Evolutionary conservation across 768 basidiomycete genomes (phyloP).

Genomic region (Antrodiella citrinella): DNA sequence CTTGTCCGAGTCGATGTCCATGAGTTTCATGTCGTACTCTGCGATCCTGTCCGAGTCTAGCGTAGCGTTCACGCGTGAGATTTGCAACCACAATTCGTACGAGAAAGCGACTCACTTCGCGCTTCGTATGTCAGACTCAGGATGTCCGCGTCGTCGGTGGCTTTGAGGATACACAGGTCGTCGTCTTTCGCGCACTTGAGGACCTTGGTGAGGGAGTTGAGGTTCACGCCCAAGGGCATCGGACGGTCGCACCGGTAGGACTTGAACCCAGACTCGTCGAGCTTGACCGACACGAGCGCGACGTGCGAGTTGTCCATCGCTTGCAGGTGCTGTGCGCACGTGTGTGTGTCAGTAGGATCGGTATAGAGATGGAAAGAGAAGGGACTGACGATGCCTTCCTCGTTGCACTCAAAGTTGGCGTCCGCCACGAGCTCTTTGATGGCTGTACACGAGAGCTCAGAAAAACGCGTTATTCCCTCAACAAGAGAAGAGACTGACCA

Average conservation of each 20-base stretch:
- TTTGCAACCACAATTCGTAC: neutral
- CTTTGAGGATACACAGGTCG: slow-evolving; percentile 85
- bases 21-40: slow-evolving; percentile 98
- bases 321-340: slow-evolving; percentile 58
- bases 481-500: slow-evolving; percentile 40
- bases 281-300: slow-evolving; percentile 85
- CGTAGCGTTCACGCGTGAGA: neutral
- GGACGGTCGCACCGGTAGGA: slow-evolving; percentile 91
- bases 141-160: slow-evolving; percentile 83
- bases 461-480: neutral
- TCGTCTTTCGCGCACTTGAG: slow-evolving; percentile 97
- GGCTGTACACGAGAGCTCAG: slow-evolving; percentile 38
- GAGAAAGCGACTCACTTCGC: slow-evolving; percentile 48
- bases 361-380: neutral
- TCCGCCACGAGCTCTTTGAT: slow-evolving; percentile 97
- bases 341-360: neutral
- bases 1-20: slow-evolving; percentile 96
- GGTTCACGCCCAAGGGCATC: slow-evolving; percentile 84
- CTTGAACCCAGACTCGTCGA: slow-evolving; percentile 74
- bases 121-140: slow-evolving; percentile 88
- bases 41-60: slow-evolving; percentile 88
- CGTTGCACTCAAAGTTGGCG: slow-evolving; percentile 95
- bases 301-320: slow-evolving; percentile 99
- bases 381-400: slow-evolving; percentile 76
- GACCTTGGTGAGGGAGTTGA: slow-evolving; percentile 86